These are phyloP conservation scores for Tulasnella sp. DNA, from an alignment of 768 basidiomycete genomes.

Conservation along the genomic window DNA sequence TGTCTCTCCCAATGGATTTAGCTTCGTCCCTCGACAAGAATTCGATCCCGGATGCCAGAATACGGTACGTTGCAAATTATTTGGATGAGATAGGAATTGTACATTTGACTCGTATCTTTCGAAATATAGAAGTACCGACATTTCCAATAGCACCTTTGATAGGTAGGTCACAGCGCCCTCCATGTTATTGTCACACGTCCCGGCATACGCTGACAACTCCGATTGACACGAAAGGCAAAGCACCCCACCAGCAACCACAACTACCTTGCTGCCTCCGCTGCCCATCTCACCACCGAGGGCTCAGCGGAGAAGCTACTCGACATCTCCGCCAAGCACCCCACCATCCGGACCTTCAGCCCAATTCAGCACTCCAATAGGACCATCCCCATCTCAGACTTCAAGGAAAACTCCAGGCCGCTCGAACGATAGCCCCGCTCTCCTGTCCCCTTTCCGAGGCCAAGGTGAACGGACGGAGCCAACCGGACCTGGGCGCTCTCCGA, in stretches of 20 bases:
- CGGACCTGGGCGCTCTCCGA: background rate
- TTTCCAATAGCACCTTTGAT: background rate
- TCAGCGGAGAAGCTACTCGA: background rate
- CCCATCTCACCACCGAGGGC: slow-evolving; percentile 1
- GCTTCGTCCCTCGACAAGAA: background rate
- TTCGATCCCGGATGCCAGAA: background rate
- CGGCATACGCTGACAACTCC: slow-evolving; percentile 9
- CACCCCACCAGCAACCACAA: background rate
- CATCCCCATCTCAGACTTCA: background rate
- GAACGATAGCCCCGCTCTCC: background rate
- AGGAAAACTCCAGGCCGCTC: slow-evolving; percentile 13
- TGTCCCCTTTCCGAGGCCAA: background rate
- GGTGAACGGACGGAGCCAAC: background rate
- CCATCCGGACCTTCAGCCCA: background rate
- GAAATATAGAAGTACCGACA: background rate
- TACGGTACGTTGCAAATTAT: background rate
- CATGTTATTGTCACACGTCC: background rate
- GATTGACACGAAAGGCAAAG: background rate
- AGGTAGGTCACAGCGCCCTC: background rate
- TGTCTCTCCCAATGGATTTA: background rate
- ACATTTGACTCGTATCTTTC: background rate
- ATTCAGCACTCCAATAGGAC: slow-evolving; percentile 10
- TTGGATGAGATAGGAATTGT: background rate
- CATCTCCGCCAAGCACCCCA: slow-evolving; percentile 14
- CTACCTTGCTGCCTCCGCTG: slow-evolving; percentile 5